Percentiles rank a stretch among this genome's conserved stretches.
Conservation (phyloP, 495 filamentous ascomycete species). For the Xylaria castorea region DNA sequence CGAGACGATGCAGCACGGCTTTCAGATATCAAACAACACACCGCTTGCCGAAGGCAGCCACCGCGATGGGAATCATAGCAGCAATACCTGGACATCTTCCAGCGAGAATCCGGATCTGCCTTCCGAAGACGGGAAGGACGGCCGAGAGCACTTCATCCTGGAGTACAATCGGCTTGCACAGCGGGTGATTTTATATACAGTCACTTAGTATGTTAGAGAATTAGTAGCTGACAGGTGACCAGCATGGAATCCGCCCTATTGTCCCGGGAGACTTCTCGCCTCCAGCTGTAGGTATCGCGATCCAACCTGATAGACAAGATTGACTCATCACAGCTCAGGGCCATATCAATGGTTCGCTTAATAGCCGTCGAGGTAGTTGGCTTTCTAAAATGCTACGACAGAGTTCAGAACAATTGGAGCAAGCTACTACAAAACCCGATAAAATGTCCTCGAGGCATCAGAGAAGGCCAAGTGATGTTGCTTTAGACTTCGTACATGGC, state of each 20-base stretch:
- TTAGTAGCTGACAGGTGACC: constrained; percentile 4
- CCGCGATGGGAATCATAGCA: constrained; percentile 37
- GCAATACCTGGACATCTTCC: constrained; percentile 55
- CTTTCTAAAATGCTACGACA: constrained; percentile 36
- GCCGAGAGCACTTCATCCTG: constrained; percentile 50
- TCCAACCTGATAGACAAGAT: constrained; percentile 5
- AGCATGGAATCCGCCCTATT: constrained; percentile 52
- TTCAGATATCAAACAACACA: constrained; percentile 27
- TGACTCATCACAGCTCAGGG: constrained; percentile 5
- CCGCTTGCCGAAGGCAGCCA: background rate
- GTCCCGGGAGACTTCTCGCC: constrained; percentile 36
- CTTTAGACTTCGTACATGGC: constrained; percentile 53
- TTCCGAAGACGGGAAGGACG: constrained; percentile 48
- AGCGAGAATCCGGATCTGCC: constrained; percentile 43
- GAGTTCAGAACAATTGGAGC: constrained; percentile 29
- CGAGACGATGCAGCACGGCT: constrained; percentile 16
- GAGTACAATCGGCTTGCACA: constrained; percentile 64
- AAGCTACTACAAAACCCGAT: constrained; percentile 27
- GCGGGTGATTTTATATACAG: constrained; percentile 42
- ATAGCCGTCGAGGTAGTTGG: constrained; percentile 36
- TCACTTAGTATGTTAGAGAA: background rate
- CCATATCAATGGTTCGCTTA: background rate
- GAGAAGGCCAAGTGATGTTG: constrained; percentile 59
- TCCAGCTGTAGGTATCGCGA: constrained; percentile 27
- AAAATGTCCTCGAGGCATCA: constrained; percentile 40